Evolutionary conservation across 2,329 filamentous ascomycete species (phyloP).

Genomic region (Colletotrichum sublineola): DNA sequence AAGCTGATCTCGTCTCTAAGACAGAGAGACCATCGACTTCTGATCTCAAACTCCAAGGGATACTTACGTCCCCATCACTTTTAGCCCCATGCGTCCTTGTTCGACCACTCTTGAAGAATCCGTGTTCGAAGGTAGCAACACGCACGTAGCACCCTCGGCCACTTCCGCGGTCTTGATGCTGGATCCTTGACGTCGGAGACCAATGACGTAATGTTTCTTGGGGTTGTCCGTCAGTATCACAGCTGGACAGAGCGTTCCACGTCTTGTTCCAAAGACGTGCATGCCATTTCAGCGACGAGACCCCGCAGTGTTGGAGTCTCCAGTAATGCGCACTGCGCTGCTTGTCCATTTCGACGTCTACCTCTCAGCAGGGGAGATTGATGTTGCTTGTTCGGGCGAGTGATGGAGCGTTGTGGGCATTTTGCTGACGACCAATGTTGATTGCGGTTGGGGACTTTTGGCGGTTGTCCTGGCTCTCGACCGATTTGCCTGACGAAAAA

Average conservation of each 20-base stretch:
- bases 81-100: background rate
- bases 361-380: background rate
- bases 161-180: background rate
- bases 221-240: background rate
- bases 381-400: background rate
- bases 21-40: no score
- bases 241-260: background rate
- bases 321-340: background rate
- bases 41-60: background rate
- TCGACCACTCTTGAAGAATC: background rate
- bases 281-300: background rate
- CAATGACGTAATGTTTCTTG: background rate
- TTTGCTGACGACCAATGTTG: slow-evolving; percentile 2
- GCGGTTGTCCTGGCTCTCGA: background rate
- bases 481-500: background rate
- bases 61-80: background rate
- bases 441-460: background rate
- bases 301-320: background rate
- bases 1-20: background rate
- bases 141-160: background rate
- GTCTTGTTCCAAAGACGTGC: background rate
- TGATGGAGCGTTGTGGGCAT: background rate
- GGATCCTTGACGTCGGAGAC: background rate
- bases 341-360: background rate
- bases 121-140: background rate